Evolutionary conservation across 192 early-diverging fungal genomes (phyloP).

Genomic region (Allomyces macrogynus): DNA sequence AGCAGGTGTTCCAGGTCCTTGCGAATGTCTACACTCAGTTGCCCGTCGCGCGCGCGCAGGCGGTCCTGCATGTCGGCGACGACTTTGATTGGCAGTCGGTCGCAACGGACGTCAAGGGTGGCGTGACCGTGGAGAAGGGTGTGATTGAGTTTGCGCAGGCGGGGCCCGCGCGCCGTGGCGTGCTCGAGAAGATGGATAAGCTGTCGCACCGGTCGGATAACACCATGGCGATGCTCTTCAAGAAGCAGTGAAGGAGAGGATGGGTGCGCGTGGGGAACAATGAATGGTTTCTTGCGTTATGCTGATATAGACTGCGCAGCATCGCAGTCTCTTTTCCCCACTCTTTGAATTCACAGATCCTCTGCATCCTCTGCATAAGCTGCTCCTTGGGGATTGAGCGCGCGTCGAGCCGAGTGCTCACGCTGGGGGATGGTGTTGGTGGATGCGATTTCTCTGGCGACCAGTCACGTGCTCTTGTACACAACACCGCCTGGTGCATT

Average conservation of each 20-base stretch:
- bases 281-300: too few relatives aligned
- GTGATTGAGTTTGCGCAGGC: background rate
- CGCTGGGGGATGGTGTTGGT: too few relatives aligned
- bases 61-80: background rate
- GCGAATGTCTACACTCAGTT: background rate
- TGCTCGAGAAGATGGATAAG: background rate
- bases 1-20: background rate
- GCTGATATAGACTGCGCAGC: too few relatives aligned
- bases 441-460: too few relatives aligned
- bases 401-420: too few relatives aligned
- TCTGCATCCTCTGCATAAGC: too few relatives aligned
- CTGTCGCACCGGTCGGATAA: background rate
- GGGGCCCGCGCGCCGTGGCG: background rate
- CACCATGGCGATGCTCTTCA: background rate
- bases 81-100: background rate
- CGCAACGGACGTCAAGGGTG: background rate
- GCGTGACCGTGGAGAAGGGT: background rate
- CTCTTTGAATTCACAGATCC: too few relatives aligned
- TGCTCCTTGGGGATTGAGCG: too few relatives aligned
- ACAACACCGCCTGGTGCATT: too few relatives aligned
- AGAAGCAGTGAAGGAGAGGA: background rate
- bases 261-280: too few relatives aligned
- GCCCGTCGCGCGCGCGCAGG: background rate
- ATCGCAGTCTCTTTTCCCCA: too few relatives aligned
- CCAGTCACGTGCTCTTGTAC: too few relatives aligned